Percentiles rank a stretch among this genome's conserved stretches.
These are phyloP conservation scores for Arabidopsis arenosa DNA, from an alignment of 345 rosid species.

Conservation along the genomic window DNA sequence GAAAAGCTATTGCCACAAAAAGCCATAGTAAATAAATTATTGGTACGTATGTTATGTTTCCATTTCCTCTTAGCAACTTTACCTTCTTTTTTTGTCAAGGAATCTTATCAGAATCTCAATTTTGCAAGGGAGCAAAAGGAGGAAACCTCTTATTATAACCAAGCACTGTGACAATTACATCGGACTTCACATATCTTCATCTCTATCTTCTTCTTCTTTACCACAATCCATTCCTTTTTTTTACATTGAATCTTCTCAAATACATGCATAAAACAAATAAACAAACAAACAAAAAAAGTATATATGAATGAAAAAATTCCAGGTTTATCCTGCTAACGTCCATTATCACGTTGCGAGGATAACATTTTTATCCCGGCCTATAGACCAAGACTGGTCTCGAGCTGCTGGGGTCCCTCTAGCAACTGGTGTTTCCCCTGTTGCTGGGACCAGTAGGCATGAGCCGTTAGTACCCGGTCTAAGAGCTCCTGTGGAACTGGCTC, in stretches of 20 bases:
- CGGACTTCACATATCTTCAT: conserved; percentile 36
- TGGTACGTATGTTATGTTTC: conserved; percentile 10
- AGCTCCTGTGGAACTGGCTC: conserved; percentile 98
- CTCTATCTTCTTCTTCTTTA: conserved; percentile 31
- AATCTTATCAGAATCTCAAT: conserved; percentile 14
- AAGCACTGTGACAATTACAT: conserved; percentile 42
- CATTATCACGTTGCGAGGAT: conserved; percentile 19
- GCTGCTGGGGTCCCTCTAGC: conserved; percentile 51
- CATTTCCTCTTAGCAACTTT: conserved; percentile 9
- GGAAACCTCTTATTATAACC: conserved; percentile 41
- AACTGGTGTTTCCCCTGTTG: conserved; percentile 82
- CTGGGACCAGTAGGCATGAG: conserved; percentile 94
- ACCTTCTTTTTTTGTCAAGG: conserved; percentile 9
- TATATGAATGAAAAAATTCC: conserved; percentile 27
- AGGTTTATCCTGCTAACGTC: conserved; percentile 27
- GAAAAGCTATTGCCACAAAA: conserved; percentile 19
- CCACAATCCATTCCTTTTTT: conserved; percentile 12
- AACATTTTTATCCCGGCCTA: conserved; percentile 29
- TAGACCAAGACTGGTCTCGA: conserved; percentile 63
- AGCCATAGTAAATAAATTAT: conserved; percentile 20
- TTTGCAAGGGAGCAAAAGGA: conserved; percentile 20
- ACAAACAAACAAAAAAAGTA: conserved; percentile 16
- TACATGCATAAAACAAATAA: conserved; percentile 31
- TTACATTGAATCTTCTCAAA: conserved; percentile 33
- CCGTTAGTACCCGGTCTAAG: conserved; percentile 80